phyloP scores from a whole-genome alignment of 768 basidiomycete genomes.

The Mrakia blollopis region DNA sequence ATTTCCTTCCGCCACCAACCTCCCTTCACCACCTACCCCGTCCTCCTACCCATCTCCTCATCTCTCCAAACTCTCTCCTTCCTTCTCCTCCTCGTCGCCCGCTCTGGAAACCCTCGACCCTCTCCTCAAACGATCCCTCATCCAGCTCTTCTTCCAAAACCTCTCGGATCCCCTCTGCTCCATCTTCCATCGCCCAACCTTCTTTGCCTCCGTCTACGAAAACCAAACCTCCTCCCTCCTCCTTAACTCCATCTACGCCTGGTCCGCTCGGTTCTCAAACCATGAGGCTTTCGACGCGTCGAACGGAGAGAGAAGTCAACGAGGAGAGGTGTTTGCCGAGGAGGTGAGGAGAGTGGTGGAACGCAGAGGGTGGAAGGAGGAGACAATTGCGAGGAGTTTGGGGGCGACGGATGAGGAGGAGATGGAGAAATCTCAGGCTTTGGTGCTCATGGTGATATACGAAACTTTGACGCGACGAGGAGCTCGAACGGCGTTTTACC shows the following conservation, averaged over 20 bases:
- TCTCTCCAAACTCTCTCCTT: not conserved
- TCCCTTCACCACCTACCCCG: not conserved
- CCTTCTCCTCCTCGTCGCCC: not conserved
- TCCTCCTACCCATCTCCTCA: not conserved
- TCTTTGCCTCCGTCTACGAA: slow-evolving; percentile 1
- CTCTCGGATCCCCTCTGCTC: slow-evolving; percentile 22
- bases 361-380: slow-evolving; percentile 6
- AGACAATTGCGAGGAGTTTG: not conserved
- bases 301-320: slow-evolving; percentile 1
- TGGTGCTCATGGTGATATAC: slow-evolving; percentile 24
- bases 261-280: slow-evolving; percentile 18
- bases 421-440: slow-evolving; percentile 21
- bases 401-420: slow-evolving; percentile 2
- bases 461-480: slow-evolving; percentile 14
- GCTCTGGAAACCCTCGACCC: slow-evolving; percentile 1
- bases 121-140: slow-evolving; percentile 27
- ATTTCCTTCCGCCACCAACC: not conserved
- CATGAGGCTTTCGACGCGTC: slow-evolving; percentile 9
- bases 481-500: not conserved
- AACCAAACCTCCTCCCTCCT: slow-evolving; percentile 4
- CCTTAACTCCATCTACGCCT: slow-evolving; percentile 24
- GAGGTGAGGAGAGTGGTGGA: slow-evolving; percentile 14
- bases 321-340: slow-evolving; percentile 22
- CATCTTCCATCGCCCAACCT: slow-evolving; percentile 27
- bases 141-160: slow-evolving; percentile 22